Evolutionary conservation across 257 asterid species (phyloP).

Genomic region (Capsicum pubescens): DNA sequence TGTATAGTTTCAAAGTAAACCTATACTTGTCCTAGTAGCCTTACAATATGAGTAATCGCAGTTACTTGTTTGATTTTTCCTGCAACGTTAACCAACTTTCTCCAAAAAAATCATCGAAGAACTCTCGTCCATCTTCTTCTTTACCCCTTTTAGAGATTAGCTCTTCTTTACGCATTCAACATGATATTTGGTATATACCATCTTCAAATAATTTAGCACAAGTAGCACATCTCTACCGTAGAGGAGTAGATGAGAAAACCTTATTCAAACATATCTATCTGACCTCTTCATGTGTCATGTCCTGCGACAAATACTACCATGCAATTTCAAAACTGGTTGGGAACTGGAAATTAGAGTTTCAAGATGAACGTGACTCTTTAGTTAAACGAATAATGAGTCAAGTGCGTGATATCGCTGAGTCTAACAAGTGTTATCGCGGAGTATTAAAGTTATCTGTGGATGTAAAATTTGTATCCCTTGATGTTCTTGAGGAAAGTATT

Average conservation of each 20-base stretch:
- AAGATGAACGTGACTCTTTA: neutral
- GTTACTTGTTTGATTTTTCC: neutral
- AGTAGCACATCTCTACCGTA: neutral
- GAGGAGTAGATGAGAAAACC: neutral
- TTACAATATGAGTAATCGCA: neutral
- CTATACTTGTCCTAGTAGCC: too few species aligned
- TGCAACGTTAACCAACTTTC: neutral
- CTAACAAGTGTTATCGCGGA: neutral
- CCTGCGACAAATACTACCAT: neutral
- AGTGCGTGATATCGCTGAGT: neutral
- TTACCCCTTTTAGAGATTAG: neutral
- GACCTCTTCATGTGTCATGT: neutral
- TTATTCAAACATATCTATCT: neutral
- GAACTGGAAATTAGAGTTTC: neutral
- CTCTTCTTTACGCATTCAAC: neutral
- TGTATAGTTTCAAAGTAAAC: neutral
- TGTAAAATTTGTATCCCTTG: neutral
- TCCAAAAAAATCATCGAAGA: neutral
- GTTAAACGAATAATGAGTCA: neutral
- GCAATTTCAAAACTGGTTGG: neutral
- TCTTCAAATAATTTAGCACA: neutral
- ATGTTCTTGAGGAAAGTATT: neutral
- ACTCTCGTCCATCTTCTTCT: neutral
- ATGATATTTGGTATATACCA: neutral
- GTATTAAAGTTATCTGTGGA: neutral